Conservation (phyloP, 75 land plant genomes). For the Cupressus sempervirens region DNA sequence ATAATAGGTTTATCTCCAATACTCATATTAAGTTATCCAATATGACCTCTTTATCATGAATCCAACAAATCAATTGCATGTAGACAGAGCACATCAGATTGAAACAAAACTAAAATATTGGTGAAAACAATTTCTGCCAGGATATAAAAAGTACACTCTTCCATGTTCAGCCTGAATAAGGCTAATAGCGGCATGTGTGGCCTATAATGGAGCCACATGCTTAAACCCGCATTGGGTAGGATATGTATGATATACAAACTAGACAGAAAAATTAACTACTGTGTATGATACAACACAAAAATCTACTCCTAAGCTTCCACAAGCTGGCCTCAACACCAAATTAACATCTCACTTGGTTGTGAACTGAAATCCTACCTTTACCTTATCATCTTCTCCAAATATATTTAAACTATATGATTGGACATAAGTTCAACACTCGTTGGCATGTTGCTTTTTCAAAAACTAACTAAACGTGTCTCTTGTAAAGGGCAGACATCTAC, state of each 20-base stretch:
- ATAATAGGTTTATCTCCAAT: too few species aligned
- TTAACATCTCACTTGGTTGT: neutral
- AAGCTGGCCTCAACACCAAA: neutral
- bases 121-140: too few species aligned
- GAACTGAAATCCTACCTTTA: neutral
- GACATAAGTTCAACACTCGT: neutral
- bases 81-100: too few species aligned
- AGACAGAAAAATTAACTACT: too few species aligned
- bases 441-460: too few species aligned
- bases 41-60: too few species aligned
- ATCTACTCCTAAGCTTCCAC: neutral
- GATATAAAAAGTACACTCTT: neutral
- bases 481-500: neutral
- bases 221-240: neutral
- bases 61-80: too few species aligned
- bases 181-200: neutral
- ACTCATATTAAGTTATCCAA: too few species aligned
- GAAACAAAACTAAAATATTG: too few species aligned
- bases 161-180: neutral
- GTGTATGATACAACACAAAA: neutral
- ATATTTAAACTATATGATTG: neutral
- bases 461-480: neutral
- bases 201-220: neutral
- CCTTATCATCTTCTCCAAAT: neutral
- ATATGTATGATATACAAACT: too few species aligned